Evolutionary conservation across 2,329 filamentous ascomycete genomes (phyloP).

Genomic region (Tolypocladium ophioglossoides): DNA sequence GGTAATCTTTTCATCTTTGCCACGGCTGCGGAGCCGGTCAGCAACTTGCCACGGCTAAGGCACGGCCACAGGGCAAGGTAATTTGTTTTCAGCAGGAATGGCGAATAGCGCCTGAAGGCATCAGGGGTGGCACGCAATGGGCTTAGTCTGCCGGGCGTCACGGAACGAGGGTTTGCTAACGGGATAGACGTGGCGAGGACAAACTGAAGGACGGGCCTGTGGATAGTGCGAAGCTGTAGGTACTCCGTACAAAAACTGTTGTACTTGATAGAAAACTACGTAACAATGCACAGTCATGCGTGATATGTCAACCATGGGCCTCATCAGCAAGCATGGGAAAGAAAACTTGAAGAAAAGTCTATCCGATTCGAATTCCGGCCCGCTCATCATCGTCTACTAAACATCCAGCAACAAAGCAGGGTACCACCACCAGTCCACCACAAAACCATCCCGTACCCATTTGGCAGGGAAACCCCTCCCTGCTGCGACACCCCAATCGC

Average conservation of each 20-base stretch:
- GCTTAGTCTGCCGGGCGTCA: background rate
- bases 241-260: background rate
- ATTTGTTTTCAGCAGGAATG: background rate
- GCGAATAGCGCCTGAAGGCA: background rate
- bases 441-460: background rate
- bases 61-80: background rate
- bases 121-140: too few species aligned
- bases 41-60: background rate
- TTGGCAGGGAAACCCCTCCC: background rate
- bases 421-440: background rate
- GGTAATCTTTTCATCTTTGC: background rate
- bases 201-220: background rate
- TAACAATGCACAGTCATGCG: background rate
- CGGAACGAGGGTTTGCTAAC: background rate
- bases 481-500: background rate
- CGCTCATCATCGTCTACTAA: conserved; percentile 14
- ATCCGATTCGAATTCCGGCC: conserved; percentile 17
- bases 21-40: too few species aligned
- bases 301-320: background rate
- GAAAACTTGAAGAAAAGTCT: conserved; percentile 6
- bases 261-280: background rate
- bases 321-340: background rate
- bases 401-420: background rate
- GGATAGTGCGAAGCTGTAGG: background rate
- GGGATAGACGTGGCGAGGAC: background rate